phyloP scores from a whole-genome alignment of 1,139 yeast genomes.

The Candida sp. region DNA sequence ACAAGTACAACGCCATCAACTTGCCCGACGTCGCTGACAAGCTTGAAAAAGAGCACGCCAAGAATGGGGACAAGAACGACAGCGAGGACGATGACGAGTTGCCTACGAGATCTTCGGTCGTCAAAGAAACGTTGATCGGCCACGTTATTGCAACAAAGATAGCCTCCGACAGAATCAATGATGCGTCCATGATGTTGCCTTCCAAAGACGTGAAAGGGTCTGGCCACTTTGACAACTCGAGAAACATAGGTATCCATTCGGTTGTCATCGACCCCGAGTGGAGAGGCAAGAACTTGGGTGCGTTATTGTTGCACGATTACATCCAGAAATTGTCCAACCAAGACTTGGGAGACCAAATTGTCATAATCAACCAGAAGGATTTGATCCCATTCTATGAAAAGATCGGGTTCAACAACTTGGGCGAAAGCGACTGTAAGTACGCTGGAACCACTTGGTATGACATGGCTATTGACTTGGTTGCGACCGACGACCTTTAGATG shows the following conservation, averaged over 20 bases:
- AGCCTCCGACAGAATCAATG: conserved; percentile 53
- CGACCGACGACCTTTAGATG: conserved; percentile 51
- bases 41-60: conserved; percentile 29
- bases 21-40: conserved; percentile 46
- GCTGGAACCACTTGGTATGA: conserved; percentile 74
- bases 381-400: conserved; percentile 79
- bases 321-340: conserved; percentile 89
- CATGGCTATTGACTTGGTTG: conserved; percentile 62
- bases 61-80: conserved; percentile 26
- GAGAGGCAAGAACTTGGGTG: conserved; percentile 83
- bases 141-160: conserved; percentile 88
- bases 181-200: conserved; percentile 71
- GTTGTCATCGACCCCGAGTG: conserved; percentile 78
- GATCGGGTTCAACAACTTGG: conserved; percentile 74
- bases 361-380: conserved; percentile 72
- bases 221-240: conserved; percentile 83
- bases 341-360: conserved; percentile 80
- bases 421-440: conserved; percentile 60
- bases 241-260: conserved; percentile 81
- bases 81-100: conserved; percentile 39
- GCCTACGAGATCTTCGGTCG: conserved; percentile 55
- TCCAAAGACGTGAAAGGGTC: conserved; percentile 50
- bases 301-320: conserved; percentile 84
- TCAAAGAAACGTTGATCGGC: conserved; percentile 75
- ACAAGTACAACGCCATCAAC: conserved; percentile 47